These are phyloP conservation scores for Physcia stellaris DNA, from an alignment of 495 filamentous ascomycete genomes.

Conservation along the genomic window DNA sequence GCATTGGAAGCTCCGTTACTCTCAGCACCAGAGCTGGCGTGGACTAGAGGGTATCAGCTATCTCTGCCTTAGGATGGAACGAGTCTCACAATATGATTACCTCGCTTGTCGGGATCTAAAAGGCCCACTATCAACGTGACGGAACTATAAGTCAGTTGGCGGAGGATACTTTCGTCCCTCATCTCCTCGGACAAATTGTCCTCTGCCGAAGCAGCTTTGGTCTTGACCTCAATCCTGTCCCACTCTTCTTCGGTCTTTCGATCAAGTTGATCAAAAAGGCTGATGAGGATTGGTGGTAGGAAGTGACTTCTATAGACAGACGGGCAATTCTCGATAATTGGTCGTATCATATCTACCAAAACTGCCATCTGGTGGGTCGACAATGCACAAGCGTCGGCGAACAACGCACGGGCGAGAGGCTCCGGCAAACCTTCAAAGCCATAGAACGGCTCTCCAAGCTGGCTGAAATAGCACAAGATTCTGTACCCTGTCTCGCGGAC, in stretches of 20 bases:
- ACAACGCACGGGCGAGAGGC: conserved; percentile 72
- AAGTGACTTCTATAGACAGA: conserved; percentile 63
- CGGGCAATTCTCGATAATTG: conserved; percentile 83
- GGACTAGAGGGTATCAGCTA: too few species aligned
- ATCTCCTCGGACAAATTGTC: conserved; percentile 81
- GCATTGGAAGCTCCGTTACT: background rate
- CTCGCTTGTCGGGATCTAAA: conserved; percentile 54
- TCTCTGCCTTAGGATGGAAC: too few species aligned
- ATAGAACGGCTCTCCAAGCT: conserved; percentile 78
- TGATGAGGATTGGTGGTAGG: conserved; percentile 69
- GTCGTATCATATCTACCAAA: conserved; percentile 70
- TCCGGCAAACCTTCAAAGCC: conserved; percentile 71
- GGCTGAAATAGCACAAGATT: conserved; percentile 85
- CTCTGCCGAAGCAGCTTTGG: conserved; percentile 46
- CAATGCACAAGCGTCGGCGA: conserved; percentile 67
- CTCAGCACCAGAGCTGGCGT: too few species aligned
- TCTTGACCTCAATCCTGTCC: conserved; percentile 50
- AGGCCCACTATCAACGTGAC: conserved; percentile 82
- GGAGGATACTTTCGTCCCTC: conserved; percentile 91
- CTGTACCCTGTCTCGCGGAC: conserved; percentile 88
- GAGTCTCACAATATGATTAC: too few species aligned
- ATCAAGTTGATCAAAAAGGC: conserved; percentile 76
- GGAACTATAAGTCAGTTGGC: conserved; percentile 84
- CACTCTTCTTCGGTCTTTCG: conserved; percentile 76
- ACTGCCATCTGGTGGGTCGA: conserved; percentile 89